Evolutionary conservation across 164 flowering plant genomes (phyloP), one percentile per base, ranked within the genome.

Genomic region (Berberis thunbergii): DNA sequence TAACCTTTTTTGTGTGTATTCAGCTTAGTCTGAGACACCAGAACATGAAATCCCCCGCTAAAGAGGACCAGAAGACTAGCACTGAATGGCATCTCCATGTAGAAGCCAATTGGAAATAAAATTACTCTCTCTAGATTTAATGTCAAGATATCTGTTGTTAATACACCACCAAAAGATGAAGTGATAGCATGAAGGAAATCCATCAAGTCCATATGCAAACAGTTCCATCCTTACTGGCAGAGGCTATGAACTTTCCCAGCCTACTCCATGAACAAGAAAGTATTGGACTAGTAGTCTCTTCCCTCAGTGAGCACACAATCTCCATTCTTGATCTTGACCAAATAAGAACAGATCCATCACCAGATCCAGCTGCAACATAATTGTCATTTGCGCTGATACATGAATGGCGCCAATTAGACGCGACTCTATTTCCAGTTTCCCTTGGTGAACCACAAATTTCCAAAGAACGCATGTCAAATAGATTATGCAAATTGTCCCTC

Each of bases 351-450:
- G 91, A 83, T 39, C 99, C 97, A 76, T 91, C 96, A 52, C 79
- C 79, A 12, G 93, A 89, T 8, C 99, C 97, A 48, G 97, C 88
- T 48, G 91, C 93, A 26, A 94, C 88, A 66, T 86, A 81, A 65
- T 77, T 80, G 67, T 91, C 94, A 78, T 95, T 96, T 9, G 94
- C 78, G 74, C 97, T 91, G 59, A 94, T 78, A 67, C 97, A 94
- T 1, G 99, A 91, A 26, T 97, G 67, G 73, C 96, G 89, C 97
- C 99, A 94, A 56, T 89, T 91, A 44, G 97, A 80, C 39, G 96
- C 91, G 61, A 89, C 76, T 75, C 84, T 79, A 72, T 83, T 85
- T 41, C 88, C 94, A 48, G 62, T 74, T 9, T 86, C 89, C 76
- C 89, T 84, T 9, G 91, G 68, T 46, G 86, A 86, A 54, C 89